A percentile compares a stretch with the other conserved stretches of the same genome.
These are phyloP conservation scores for Mycena sanguinolenta DNA, from an alignment of 768 basidiomycete species.

Conservation along the genomic window DNA sequence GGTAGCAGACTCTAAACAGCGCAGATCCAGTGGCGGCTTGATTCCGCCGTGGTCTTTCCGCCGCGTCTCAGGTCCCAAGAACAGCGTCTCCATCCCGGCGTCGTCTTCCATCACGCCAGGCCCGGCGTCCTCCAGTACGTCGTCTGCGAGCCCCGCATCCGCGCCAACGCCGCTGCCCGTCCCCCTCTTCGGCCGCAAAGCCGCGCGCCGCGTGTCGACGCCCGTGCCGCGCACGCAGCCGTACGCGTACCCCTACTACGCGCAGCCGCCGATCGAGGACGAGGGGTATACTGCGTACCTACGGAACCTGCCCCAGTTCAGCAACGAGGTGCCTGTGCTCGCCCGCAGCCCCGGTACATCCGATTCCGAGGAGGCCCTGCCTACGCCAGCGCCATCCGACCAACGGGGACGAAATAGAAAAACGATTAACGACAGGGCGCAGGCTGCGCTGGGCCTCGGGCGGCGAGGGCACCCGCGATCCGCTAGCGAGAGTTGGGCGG, in stretches of 20 bases:
- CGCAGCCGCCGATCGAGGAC: slow-evolving; percentile 39
- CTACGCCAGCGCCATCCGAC: slow-evolving; percentile 5
- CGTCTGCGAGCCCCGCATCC: slow-evolving; percentile 8
- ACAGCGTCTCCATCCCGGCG: not conserved
- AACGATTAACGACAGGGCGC: slow-evolving; percentile 26
- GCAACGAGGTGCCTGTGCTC: not conserved
- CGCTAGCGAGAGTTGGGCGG: slow-evolving; percentile 37
- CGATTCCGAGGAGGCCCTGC: slow-evolving; percentile 24
- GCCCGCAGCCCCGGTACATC: slow-evolving; percentile 14
- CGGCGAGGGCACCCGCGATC: slow-evolving; percentile 22
- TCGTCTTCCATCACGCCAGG: not conserved
- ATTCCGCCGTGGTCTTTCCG: slow-evolving; percentile 34
- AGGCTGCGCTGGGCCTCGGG: slow-evolving; percentile 33
- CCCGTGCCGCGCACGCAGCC: slow-evolving; percentile 51
- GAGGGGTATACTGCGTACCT: slow-evolving; percentile 28
- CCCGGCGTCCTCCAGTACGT: not conserved
- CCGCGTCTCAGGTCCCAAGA: slow-evolving; percentile 26
- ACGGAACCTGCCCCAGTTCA: slow-evolving; percentile 28
- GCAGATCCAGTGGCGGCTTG: slow-evolving; percentile 34
- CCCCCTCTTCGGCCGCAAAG: slow-evolving; percentile 36
- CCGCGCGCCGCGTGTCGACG: slow-evolving; percentile 38
- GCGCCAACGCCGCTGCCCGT: slow-evolving; percentile 8
- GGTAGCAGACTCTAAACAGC: slow-evolving; percentile 24
- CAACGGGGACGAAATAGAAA: slow-evolving; percentile 25
- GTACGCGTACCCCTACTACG: slow-evolving; percentile 54